A percentile compares a stretch with the other conserved stretches of the same genome.
phyloP scores from a whole-genome alignment of 2,329 filamentous ascomycete genomes.

The Pochonia chlamydosporia region DNA sequence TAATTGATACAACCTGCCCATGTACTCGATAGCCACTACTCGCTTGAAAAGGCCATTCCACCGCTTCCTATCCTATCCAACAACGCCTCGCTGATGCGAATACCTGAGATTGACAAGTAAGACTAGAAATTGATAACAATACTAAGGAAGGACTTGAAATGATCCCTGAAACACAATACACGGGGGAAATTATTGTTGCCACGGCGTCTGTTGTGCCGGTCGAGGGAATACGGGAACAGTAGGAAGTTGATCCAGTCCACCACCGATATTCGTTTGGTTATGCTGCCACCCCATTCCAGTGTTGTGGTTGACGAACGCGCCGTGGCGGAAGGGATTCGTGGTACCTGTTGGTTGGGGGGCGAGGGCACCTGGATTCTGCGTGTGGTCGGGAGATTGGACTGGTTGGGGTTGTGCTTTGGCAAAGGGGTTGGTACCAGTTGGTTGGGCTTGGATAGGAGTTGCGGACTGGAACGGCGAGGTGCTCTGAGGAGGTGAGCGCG shows the following conservation, averaged over 20 bases:
- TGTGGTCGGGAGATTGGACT: slow-evolving; percentile 32
- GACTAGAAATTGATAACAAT: not conserved
- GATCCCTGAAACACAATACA: slow-evolving; percentile 16
- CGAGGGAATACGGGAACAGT: slow-evolving; percentile 84
- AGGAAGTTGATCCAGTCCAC: slow-evolving; percentile 69
- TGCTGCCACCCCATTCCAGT: slow-evolving; percentile 88
- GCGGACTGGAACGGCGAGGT: slow-evolving; percentile 21
- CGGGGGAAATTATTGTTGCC: slow-evolving; percentile 42
- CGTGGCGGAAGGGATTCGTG: slow-evolving; percentile 93
- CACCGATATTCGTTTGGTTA: slow-evolving; percentile 71
- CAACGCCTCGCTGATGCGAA: slow-evolving; percentile 12
- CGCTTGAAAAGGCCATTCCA: not conserved
- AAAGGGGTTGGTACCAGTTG: slow-evolving; percentile 56
- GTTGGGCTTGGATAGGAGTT: slow-evolving; percentile 39
- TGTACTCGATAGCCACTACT: not conserved
- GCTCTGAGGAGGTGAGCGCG: slow-evolving; percentile 53
- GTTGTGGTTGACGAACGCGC: slow-evolving; percentile 80
- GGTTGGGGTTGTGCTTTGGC: slow-evolving; percentile 31
- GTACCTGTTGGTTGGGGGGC: slow-evolving; percentile 75
- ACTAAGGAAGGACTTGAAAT: not conserved
- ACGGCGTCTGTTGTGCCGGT: slow-evolving; percentile 58
- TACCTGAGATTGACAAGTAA: not conserved
- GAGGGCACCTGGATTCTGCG: slow-evolving; percentile 36
- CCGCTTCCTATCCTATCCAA: slow-evolving; percentile 2
- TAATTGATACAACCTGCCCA: not conserved